Evolutionary conservation across 164 flowering plant species (phyloP), one percentile per base, ranked within the genome.

Genomic region (Stephania japonica): DNA sequence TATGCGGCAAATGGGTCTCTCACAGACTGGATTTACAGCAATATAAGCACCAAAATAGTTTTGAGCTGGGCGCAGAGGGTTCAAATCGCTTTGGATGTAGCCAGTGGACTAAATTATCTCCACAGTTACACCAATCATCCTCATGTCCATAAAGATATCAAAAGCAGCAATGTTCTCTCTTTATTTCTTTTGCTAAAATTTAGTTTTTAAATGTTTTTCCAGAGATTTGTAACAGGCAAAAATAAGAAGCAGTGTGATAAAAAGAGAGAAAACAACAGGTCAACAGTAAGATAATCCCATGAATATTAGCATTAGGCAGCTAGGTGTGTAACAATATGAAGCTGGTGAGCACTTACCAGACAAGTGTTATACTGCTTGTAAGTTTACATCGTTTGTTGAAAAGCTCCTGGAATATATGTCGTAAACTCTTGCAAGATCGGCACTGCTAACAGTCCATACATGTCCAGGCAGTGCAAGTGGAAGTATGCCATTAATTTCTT

Each of bases 71-170:
- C 77, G 11, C 84, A 81, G 69, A 82, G 94, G 74, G 76, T 90
- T 16, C 90, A 86, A 75, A 88, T 94, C 50, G 88, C 85, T 68
- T 63, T 84, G 42, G 94, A 89, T 75, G 84, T 90, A 13, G 94
- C 94, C 19, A 84, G 77, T 11, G 96, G 97, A 25, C 92, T 94
- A 43, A 75, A 86, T 71, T 94, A 94, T 80, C 90, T 94, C 53
- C 97, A 94, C 73, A 83, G 83, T 76, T 87, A 80, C 75, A 81
- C 91, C 7, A 75, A 59, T 19, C 94, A 91, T 25, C 86, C 91
- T n/a, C 79, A 86, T 75, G 87, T 91, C 50, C 98, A 94, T 81
- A 88, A 85, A 83, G 84, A 90, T 75, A 67, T 94, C 47, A 88
- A 79, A n/a, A 83, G 87, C 80, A 80, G 85, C 72, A 88, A 86